Conservation (phyloP, 2,329 filamentous ascomycete species). For the Penicillium rolfsii region DNA sequence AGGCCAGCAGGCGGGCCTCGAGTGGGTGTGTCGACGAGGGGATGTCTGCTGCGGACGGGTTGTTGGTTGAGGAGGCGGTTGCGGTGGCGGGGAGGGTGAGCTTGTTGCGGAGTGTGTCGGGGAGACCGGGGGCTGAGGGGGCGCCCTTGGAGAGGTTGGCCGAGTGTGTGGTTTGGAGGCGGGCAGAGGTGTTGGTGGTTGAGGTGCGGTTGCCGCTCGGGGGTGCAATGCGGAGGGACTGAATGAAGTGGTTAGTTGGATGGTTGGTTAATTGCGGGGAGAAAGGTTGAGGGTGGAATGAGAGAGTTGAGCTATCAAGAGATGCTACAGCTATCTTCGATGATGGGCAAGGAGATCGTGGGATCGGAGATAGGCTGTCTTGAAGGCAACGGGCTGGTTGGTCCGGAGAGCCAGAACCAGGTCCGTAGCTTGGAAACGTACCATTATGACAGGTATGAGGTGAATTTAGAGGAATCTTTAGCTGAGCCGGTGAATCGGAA, state of each 20-base stretch:
- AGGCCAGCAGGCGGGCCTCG: constrained; percentile 83
- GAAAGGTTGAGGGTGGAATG: neutral
- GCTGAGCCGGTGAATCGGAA: neutral
- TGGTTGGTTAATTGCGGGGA: neutral
- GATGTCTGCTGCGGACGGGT: constrained; percentile 32
- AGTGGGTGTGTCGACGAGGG: constrained; percentile 82
- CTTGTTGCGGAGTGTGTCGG: constrained; percentile 88
- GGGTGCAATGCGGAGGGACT: constrained; percentile 92
- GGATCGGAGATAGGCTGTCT: constrained; percentile 12
- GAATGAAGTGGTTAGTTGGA: constrained; percentile 23
- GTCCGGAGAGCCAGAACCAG: constrained; percentile 14
- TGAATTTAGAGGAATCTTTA: neutral
- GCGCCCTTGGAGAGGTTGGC: constrained; percentile 69
- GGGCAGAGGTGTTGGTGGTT: constrained; percentile 66
- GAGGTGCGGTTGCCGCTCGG: constrained; percentile 66
- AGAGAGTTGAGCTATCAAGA: neutral
- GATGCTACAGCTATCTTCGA: neutral
- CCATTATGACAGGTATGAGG: constrained; percentile 33
- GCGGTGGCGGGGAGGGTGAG: constrained; percentile 64
- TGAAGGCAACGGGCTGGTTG: constrained; percentile 1
- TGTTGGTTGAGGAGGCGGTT: constrained; percentile 49
- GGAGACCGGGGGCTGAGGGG: constrained; percentile 88
- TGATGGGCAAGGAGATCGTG: neutral
- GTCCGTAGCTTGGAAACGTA: constrained; percentile 33
- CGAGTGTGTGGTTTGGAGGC: constrained; percentile 62